Base-by-base conservation (phyloP, 2,329 filamentous ascomycete genomes). In the Ascochyta rabiei region DNA sequence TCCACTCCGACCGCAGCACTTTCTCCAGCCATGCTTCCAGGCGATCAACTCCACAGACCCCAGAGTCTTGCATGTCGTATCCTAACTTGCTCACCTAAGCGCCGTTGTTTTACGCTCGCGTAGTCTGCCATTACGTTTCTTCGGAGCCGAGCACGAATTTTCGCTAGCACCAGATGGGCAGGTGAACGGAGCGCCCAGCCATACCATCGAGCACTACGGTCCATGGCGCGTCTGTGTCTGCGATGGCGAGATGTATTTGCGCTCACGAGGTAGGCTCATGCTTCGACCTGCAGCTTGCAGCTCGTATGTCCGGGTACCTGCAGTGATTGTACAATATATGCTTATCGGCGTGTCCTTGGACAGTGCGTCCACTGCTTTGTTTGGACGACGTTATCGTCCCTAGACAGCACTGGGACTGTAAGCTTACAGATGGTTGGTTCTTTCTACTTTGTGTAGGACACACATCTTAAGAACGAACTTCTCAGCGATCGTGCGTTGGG, bases 281-380 rank as follows among this genome's bases (percentile, higher is more conserved):
- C 48, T 37, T 47, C 46, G 37, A 37, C 47, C 51, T 51, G 60
- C 37, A 44, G 28, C 40, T 33, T 42, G 57, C 42, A 51, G 43
- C 28, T 55, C 49, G 53, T 52, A 47, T 44, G 13, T 15, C 38
- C 60, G 60, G 60, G 60, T 62, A 61, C 60, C 60, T 62, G 60
- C 57, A 62, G 60, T 47, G 47, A 38, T 21, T 39, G 54, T 35
- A 12, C n/a, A 6, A 15, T n/a, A 13, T 10, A 15, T 42, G 15
- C 35, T 48, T 42, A 43, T 47, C 18, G 16, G 12, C 24, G 51
- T 35, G 43, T 35, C 42, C 35, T 44, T 46, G 33, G 34, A 16
- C 12, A 30, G 49, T 24, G 28, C 12, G 34, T 40, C 19, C 3
- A 35, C 23, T 37, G 8, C 28, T 49, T 21, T 33, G n/a, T 30